Base-by-base conservation (phyloP, 495 filamentous ascomycete genomes). In the Lepraria neglecta region DNA sequence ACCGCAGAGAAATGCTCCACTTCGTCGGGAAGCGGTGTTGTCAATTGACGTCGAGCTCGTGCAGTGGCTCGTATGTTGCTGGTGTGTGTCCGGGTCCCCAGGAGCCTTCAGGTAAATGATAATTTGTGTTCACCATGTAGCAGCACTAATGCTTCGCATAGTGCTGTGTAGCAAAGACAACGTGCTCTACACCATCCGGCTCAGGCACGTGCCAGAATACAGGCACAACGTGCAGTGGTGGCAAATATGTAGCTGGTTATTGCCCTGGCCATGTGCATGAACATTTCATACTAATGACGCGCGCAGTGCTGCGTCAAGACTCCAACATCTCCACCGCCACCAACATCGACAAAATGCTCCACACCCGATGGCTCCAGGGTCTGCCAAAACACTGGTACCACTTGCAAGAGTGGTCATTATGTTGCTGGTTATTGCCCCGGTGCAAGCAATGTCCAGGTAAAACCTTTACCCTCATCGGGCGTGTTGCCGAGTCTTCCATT, bases 61-160 rank as follows among this genome's bases (percentile, higher is more conserved):
- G 48, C 48, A 30, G 48, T 51, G 48, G 48, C 48, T 51, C 48
- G 4, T 51, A 51, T 14, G 27, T 51, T 31, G 48, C 48, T 51
- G 48, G 48, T 17, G 48, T 21, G 17, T 51, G 48, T 51, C 48
- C 48, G 15, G 48, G 48, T 31, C 48, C n/a, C 48, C 15, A 51
- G 27, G 1, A 51, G 28, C 31, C 48, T 30, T 9, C 48, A 51
- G 48, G 48, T 30, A 30, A 24, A 24, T 24, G 2, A 51, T 2
- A 28, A 27, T 50, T n/a, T 6, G 24, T 24, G 24, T 24, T 24
- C 1, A 24, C 1, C 24, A 24, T 24, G 24, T 24, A 24, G 24
- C 24, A 24, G 24, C 24, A 24, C 24, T 24, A 24, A 24, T 31
- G 21, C 4, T 31, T n/a, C 21, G 14, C 31, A 10, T 51, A 30